Conservation (phyloP, 2,329 filamentous ascomycete species). For the Trichoderma semiorbis region DNA sequence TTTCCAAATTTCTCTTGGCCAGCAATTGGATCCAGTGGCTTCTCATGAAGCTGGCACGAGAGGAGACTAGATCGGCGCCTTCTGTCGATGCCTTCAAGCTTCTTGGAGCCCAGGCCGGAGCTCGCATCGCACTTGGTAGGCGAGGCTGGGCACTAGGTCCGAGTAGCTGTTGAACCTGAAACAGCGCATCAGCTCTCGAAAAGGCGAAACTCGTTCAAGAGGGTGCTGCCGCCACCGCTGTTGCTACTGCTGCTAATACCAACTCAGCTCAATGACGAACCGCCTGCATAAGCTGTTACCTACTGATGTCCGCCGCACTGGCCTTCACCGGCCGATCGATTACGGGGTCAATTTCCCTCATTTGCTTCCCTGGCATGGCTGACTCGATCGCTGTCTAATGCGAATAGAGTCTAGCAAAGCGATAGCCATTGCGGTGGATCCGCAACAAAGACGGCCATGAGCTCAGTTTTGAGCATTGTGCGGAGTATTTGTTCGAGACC, state of each 20-base stretch:
- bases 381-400: slow-evolving; percentile 10
- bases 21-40: not conserved
- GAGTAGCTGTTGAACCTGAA: slow-evolving; percentile 20
- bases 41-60: not conserved
- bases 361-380: slow-evolving; percentile 27
- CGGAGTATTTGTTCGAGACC: slow-evolving; percentile 4
- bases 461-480: slow-evolving; percentile 5
- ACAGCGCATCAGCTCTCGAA: slow-evolving; percentile 16
- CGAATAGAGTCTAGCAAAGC: slow-evolving; percentile 1
- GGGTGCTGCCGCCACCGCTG: not conserved
- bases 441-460: not conserved
- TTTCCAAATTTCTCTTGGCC: not conserved
- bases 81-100: not conserved
- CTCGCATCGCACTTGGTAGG: slow-evolving; percentile 4
- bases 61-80: not conserved
- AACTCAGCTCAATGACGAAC: not conserved
- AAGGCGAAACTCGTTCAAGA: slow-evolving; percentile 11
- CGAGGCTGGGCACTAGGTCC: slow-evolving; percentile 21
- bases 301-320: slow-evolving; percentile 7
- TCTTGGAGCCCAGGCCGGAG: slow-evolving; percentile 3
- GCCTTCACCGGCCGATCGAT: not conserved
- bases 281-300: slow-evolving; percentile 1
- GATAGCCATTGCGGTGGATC: not conserved
- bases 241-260: not conserved
- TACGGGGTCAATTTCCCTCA: slow-evolving; percentile 14